Percentiles rank a stretch among this genome's conserved stretches.
Conservation (phyloP, 2,329 filamentous ascomycete species). For the Fonsecaea erecta region DNA sequence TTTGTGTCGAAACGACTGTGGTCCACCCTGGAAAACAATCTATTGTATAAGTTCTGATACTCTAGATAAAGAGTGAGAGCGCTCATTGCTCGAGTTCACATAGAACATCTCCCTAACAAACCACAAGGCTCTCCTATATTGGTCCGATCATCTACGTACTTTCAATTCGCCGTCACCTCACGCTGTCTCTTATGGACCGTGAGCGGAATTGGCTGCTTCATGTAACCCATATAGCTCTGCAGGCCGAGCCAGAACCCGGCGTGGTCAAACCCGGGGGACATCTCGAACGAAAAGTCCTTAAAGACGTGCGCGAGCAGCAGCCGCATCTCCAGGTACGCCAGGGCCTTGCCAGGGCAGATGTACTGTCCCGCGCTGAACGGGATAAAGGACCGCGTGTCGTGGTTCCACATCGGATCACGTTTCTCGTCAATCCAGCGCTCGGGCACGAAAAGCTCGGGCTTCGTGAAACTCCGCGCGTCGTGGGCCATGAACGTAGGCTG, state of each 20-base stretch:
- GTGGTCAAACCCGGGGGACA: neutral
- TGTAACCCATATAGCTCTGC: conserved; percentile 5
- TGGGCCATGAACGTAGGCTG: conserved; percentile 25
- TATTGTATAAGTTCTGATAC: neutral
- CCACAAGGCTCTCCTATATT: neutral
- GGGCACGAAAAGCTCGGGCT: conserved; percentile 24
- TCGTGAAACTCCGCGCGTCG: conserved; percentile 36
- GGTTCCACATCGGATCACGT: neutral
- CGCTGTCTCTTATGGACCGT: conserved; percentile 1
- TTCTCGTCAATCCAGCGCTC: conserved; percentile 26
- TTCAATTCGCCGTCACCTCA: neutral
- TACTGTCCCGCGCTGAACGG: conserved; percentile 3
- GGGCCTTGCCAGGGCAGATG: neutral
- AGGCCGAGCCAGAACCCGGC: conserved; percentile 5
- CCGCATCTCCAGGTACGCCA: conserved; percentile 8
- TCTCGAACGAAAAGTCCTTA: neutral
- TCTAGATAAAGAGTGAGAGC: neutral
- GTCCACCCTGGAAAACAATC: neutral
- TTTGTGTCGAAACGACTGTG: neutral
- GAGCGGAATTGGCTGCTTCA: conserved; percentile 1
- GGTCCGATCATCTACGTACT: neutral
- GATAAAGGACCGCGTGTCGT: conserved; percentile 2
- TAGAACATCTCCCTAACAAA: neutral
- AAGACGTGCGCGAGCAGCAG: neutral
- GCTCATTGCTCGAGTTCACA: neutral